These are phyloP conservation scores for Misopates orontium DNA, from an alignment of 257 asterid species.

Conservation along the genomic window DNA sequence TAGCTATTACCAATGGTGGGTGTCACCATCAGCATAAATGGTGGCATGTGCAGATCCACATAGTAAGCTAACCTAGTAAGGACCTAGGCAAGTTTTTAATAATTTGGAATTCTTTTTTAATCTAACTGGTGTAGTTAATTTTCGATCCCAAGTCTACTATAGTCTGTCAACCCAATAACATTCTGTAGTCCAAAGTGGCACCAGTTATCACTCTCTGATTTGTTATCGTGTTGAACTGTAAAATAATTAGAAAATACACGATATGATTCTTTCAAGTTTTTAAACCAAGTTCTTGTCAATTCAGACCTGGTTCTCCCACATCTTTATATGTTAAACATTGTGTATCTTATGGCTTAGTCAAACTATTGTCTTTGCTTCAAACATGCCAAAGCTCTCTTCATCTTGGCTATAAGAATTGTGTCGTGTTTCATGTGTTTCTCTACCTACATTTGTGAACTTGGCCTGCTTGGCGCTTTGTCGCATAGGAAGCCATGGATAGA, in stretches of 20 bases:
- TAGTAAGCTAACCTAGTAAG: too few species aligned
- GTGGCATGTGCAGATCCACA: too few species aligned
- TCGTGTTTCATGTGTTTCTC: neutral
- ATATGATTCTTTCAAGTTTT: neutral
- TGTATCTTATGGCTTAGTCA: neutral
- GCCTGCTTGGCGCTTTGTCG: neutral
- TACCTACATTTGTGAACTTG: constrained; percentile 1
- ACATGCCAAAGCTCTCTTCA: neutral
- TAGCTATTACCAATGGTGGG: too few species aligned
- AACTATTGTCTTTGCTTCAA: neutral
- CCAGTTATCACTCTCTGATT: too few species aligned
- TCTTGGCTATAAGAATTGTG: neutral
- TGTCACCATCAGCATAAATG: too few species aligned
- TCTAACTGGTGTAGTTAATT: too few species aligned
- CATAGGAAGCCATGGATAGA: neutral
- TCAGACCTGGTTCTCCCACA: neutral
- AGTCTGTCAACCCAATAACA: too few species aligned
- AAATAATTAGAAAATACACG: too few species aligned
- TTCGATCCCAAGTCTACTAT: too few species aligned
- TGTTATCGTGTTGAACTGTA: neutral
- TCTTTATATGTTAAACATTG: neutral
- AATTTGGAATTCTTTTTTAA: too few species aligned
- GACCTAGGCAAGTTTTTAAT: too few species aligned
- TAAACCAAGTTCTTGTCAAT: neutral
- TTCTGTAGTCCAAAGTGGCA: too few species aligned